Percentiles rank a stretch among this genome's conserved stretches.
These are phyloP conservation scores for Exsudoporus frostii DNA, from an alignment of 768 basidiomycete species.

Conservation along the genomic window DNA sequence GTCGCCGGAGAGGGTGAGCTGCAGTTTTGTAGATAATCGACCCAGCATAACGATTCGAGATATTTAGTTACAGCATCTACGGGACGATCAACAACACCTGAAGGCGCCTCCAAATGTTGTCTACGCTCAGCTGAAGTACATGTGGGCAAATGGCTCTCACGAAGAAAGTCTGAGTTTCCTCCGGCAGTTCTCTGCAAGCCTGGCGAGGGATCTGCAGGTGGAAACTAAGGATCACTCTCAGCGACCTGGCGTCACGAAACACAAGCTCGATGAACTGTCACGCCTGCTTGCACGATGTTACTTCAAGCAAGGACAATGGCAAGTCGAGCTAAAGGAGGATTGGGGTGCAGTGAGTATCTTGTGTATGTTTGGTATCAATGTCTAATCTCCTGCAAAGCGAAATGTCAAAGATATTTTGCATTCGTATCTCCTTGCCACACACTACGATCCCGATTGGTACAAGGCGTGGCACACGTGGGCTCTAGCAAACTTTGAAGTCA, in stretches of 20 bases:
- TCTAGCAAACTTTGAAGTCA: constrained; percentile 91
- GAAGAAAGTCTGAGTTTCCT: constrained; percentile 82
- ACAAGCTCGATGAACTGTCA: constrained; percentile 67
- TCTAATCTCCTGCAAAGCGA: constrained; percentile 44
- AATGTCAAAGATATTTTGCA: constrained; percentile 80
- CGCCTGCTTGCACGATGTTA: constrained; percentile 94
- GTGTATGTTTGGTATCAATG: neutral
- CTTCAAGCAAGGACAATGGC: constrained; percentile 96
- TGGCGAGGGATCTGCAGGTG: constrained; percentile 70
- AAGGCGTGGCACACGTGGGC: constrained; percentile 99
- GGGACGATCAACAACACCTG: constrained; percentile 48
- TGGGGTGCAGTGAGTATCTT: constrained; percentile 66
- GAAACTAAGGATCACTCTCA: constrained; percentile 51
- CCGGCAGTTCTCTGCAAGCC: constrained; percentile 72
- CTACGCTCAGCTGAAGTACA: constrained; percentile 92
- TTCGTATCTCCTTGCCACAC: constrained; percentile 83
- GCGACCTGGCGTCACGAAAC: constrained; percentile 52
- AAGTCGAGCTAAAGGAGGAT: constrained; percentile 71
- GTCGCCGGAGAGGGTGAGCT: constrained; percentile 64
- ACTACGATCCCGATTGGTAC: constrained; percentile 94
- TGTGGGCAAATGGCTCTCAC: constrained; percentile 85
- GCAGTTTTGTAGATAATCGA: neutral
- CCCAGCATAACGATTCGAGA: constrained; percentile 1
- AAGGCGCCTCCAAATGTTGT: constrained; percentile 95
- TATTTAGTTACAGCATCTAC: constrained; percentile 42